These are phyloP conservation scores for Dactylis glomerata DNA, from an alignment of 176 grass and related monocot species.

Conservation along the genomic window DNA sequence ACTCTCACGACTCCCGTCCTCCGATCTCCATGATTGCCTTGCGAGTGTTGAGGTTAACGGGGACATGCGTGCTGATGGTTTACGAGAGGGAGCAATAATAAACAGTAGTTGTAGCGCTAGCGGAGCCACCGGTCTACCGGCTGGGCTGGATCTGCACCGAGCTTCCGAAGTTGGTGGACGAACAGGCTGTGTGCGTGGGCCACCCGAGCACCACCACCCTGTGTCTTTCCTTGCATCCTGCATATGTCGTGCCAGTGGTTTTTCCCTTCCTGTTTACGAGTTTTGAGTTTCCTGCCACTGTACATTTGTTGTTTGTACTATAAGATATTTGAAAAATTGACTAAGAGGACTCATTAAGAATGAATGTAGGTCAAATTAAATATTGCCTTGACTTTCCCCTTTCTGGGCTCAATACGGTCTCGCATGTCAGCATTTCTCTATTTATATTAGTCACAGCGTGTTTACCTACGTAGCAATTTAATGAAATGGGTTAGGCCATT, in stretches of 20 bases:
- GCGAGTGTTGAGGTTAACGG: background rate
- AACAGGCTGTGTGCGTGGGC: background rate
- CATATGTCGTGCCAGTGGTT: background rate
- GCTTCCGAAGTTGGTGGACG: slow-evolving; percentile 19
- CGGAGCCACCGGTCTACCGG: background rate
- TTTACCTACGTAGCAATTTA: too few species aligned
- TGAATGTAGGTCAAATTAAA: too few species aligned
- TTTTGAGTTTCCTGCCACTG: too few species aligned
- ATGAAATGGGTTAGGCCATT: too few species aligned
- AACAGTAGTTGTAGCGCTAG: background rate
- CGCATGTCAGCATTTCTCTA: too few species aligned
- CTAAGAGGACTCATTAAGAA: too few species aligned
- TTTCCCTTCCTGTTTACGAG: too few species aligned
- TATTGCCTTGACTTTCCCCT: too few species aligned
- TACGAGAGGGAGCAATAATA: slow-evolving; percentile 17
- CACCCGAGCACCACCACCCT: background rate
- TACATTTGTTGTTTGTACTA: too few species aligned
- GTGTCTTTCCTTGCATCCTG: background rate
- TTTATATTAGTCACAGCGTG: too few species aligned
- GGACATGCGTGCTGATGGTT: background rate
- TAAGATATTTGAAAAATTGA: too few species aligned
- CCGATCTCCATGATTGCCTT: background rate
- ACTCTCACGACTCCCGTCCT: background rate
- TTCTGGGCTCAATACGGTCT: too few species aligned
- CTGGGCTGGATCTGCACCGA: slow-evolving; percentile 19